These are phyloP conservation scores for Spizellomyces sp. DNA, from an alignment of 192 early-diverging fungal species.

Conservation along the genomic window DNA sequence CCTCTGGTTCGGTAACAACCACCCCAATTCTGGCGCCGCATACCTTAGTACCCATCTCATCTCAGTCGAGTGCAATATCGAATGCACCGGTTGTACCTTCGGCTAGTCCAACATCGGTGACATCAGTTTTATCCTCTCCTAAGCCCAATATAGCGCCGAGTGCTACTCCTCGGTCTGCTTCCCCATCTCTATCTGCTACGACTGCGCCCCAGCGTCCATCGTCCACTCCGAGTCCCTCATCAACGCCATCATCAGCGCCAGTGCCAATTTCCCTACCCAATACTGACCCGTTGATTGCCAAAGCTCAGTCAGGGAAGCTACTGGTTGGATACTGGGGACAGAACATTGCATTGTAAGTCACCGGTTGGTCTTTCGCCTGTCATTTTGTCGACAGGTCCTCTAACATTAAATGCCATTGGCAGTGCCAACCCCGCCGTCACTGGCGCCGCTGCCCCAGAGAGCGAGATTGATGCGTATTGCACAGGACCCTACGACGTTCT, in stretches of 20 bases:
- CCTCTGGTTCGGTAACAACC: background rate
- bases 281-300: constrained; percentile 7
- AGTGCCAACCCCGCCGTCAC: background rate
- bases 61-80: too few relatives aligned
- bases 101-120: too few relatives aligned
- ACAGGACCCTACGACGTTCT: constrained; percentile 31
- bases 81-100: too few relatives aligned
- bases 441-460: background rate
- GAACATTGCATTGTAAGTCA: constrained; percentile 11
- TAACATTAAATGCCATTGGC: background rate
- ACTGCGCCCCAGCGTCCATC: background rate
- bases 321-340: constrained; percentile 30
- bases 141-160: background rate
- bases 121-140: too few relatives aligned
- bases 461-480: constrained; percentile 20
- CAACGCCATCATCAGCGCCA: too few relatives aligned
- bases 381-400: background rate
- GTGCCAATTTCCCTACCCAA: background rate
- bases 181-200: background rate
- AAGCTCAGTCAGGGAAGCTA: constrained; percentile 10
- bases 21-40: background rate
- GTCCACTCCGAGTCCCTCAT: background rate
- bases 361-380: background rate
- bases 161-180: background rate
- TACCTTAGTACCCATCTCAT: background rate